Evolutionary conservation across 768 basidiomycete species (phyloP).

Genomic region (Lactifluus volemus): DNA sequence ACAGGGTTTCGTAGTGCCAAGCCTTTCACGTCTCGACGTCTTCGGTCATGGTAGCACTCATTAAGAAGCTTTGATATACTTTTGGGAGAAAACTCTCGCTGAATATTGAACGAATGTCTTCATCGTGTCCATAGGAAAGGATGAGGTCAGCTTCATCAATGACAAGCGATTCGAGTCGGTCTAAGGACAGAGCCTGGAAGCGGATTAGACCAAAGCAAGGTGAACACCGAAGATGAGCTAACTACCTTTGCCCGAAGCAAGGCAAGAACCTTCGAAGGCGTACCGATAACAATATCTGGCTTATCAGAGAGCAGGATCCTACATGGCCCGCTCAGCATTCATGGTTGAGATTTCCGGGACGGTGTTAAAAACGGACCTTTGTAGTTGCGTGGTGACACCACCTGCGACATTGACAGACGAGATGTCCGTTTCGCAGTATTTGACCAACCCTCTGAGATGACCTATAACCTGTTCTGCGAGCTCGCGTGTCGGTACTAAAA

Average conservation of each 20-base stretch:
- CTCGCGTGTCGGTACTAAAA: conserved; percentile 88
- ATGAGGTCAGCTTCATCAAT: conserved; percentile 98
- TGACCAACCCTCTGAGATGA: conserved; percentile 54
- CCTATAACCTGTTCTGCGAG: conserved; percentile 82
- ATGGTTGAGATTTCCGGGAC: background rate
- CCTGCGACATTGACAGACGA: conserved; percentile 67
- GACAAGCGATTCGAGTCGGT: conserved; percentile 72
- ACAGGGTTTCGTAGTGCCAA: conserved; percentile 83
- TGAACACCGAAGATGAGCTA: conserved; percentile 18
- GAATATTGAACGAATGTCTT: conserved; percentile 71
- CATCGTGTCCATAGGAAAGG: conserved; percentile 92
- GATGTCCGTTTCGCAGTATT: conserved; percentile 75
- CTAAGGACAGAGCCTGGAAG: conserved; percentile 50
- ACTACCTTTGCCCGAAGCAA: conserved; percentile 62
- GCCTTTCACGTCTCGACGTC: conserved; percentile 86
- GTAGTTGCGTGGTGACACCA: conserved; percentile 60
- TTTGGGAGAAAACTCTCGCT: conserved; percentile 64
- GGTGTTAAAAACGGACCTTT: conserved; percentile 42
- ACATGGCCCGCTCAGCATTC: background rate
- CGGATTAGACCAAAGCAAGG: background rate
- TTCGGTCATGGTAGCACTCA: conserved; percentile 97
- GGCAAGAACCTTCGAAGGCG: conserved; percentile 61
- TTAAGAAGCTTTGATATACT: conserved; percentile 85
- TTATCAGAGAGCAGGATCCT: conserved; percentile 55
- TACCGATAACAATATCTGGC: conserved; percentile 74